Percentiles rank a stretch among this genome's conserved stretches.
phyloP scores from a whole-genome alignment of 2,329 filamentous ascomycete genomes.

The Knufia petricola region DNA sequence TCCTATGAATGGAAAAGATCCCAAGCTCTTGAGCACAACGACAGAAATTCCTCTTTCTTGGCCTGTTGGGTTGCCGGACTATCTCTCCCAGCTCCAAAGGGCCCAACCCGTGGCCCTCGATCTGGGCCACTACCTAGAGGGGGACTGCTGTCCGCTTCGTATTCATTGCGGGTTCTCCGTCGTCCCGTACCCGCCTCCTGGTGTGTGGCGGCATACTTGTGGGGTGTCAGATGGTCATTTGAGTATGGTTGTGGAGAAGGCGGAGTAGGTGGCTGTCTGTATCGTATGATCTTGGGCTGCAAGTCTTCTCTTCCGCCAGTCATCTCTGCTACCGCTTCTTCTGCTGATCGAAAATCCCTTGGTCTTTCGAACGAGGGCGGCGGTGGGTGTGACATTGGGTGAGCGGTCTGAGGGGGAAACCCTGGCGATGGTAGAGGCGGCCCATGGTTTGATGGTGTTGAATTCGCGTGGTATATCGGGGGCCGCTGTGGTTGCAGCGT shows the following conservation, averaged over 20 bases:
- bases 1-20: slow-evolving; percentile 86
- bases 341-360: slow-evolving; percentile 87
- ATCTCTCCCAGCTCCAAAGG: slow-evolving; percentile 72
- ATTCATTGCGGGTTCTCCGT: slow-evolving; percentile 76
- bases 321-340: slow-evolving; percentile 85
- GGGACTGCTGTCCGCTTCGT: slow-evolving; percentile 77
- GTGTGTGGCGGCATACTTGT: slow-evolving; percentile 33
- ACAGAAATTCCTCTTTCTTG: slow-evolving; percentile 89
- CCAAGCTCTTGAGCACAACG: slow-evolving; percentile 82
- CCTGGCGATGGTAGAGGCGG: slow-evolving; percentile 65
- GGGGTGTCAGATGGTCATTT: slow-evolving; percentile 30
- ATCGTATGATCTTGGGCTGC: slow-evolving; percentile 87
- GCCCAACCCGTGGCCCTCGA: slow-evolving; percentile 45
- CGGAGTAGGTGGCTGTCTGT: slow-evolving; percentile 88
- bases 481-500: slow-evolving; percentile 53
- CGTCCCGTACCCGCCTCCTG: slow-evolving; percentile 35
- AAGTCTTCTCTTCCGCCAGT: slow-evolving; percentile 87
- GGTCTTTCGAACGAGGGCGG: slow-evolving; percentile 52
- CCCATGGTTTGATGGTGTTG: slow-evolving; percentile 39
- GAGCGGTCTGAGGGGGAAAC: slow-evolving; percentile 45
- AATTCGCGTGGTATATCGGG: slow-evolving; percentile 54
- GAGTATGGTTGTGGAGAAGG: slow-evolving; percentile 56
- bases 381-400: slow-evolving; percentile 35
- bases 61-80: slow-evolving; percentile 70
- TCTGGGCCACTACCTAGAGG: slow-evolving; percentile 67